Percentiles rank a stretch among this genome's conserved stretches.
Conservation (phyloP, 148 eudicot species). For the Vaccinium darrowii region DNA sequence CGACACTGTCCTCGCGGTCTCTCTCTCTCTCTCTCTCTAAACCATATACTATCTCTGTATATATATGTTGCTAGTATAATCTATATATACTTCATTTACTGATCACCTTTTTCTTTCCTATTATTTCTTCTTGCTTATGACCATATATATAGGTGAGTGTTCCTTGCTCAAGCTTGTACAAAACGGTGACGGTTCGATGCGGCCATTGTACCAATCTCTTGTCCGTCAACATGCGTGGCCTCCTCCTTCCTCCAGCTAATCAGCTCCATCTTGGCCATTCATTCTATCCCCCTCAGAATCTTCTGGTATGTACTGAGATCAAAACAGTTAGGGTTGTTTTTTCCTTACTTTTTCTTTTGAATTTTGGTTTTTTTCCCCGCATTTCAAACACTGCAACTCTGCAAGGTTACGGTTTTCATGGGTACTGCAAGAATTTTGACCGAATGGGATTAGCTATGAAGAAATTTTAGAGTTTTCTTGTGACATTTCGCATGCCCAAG, state of each 20-base stretch:
- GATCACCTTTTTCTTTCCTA: not conserved
- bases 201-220: conserved; percentile 90
- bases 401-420: not conserved
- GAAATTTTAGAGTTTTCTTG: not conserved
- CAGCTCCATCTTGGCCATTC: conserved; percentile 56
- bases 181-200: conserved; percentile 92
- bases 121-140: not conserved
- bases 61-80: not conserved
- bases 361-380: not conserved
- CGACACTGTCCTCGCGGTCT: conserved; percentile 88
- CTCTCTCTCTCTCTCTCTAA: conserved; percentile 8
- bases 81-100: not conserved
- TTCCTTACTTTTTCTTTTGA: no score
- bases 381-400: not conserved
- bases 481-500: not conserved
- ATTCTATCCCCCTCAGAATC: conserved; percentile 70
- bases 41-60: not conserved
- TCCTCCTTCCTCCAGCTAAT: conserved; percentile 54
- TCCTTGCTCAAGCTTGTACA: conserved; percentile 86
- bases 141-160: conserved; percentile 72
- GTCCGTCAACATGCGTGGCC: conserved; percentile 71
- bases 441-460: not conserved
- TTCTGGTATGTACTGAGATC: conserved; percentile 46
- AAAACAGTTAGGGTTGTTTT: no score
- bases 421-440: not conserved